Evolutionary conservation across 352 stramenopile genomes (phyloP), one percentile per base, ranked within the genome.

Genomic region (Phytophthora uliginosa): DNA sequence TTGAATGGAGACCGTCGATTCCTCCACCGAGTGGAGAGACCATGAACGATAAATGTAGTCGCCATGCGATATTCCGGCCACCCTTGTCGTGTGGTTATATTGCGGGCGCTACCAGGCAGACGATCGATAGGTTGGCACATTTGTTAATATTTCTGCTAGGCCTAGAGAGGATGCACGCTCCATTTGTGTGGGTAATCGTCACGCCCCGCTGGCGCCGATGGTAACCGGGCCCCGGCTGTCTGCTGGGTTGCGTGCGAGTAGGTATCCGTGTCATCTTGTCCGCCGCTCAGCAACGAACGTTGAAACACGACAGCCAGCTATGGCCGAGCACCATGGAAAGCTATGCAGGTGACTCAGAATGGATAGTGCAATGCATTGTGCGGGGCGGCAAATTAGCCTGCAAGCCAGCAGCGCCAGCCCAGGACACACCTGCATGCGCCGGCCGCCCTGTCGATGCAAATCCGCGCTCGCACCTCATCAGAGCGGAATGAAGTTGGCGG

Each of bases 401-500:
- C 10, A 60, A 47, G n/a, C 40, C 50, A 55, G 24, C 13, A 20
- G 17, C 40, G 40, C 15, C 40, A 22, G 40, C 40, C 3, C 5
- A 24, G 18, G 4, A 50, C 42, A 50, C 6, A 22, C 42, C 8
- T 18, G 40, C 26, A 42, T n/a, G 38, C 17, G 4, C 40, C 18
- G 17, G 13, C 40, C 18, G 40, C 42, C 55, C 67, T 64, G 54
- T 71, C 33, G n/a, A 60, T 68, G 66, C 59, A 74, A 66, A 66
- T 63, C 47, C 33, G 56, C 20, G 6, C 48, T 74, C 24, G 52
- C 34, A 61, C 42, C 64, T 33, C 55, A 47, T 45, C 40, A 36
- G 57, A 76, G 50, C 58, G 42, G 57, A 73, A 73, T 68, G 70
- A 76, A 69, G 52, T 68, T 50, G 59, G 17, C 34, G 53, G 57